phyloP scores from a whole-genome alignment of 2,329 filamentous ascomycete genomes.

The Aureobasidium pullulans region DNA sequence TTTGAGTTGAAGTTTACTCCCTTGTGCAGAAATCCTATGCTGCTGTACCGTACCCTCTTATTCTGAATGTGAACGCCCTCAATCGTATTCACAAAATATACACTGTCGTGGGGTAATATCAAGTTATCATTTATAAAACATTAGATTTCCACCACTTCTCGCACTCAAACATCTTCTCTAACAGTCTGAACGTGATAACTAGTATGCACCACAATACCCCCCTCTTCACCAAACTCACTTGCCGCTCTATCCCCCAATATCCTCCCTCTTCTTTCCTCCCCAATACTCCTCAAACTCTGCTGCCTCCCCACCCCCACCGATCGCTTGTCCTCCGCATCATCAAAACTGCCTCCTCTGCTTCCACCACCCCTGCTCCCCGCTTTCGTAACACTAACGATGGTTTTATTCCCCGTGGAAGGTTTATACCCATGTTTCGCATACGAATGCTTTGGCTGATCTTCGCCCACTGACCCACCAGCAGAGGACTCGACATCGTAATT shows the following conservation, averaged over 20 bases:
- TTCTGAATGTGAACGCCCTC: too few relatives aligned
- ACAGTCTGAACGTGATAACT: not conserved
- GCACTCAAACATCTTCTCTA: not conserved
- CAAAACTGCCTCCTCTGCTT: not conserved
- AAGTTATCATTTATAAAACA: not conserved
- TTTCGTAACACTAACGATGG: not conserved
- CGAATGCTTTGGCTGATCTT: not conserved
- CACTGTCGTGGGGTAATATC: too few relatives aligned
- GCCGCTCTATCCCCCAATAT: not conserved
- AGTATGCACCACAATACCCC: conserved; percentile 1
- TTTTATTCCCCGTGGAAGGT: not conserved
- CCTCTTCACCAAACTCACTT: not conserved
- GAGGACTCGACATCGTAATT: not conserved
- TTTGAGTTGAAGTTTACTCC: not conserved
- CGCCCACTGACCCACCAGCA: not conserved
- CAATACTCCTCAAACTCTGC: not conserved
- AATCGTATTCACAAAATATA: too few relatives aligned
- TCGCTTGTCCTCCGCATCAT: not conserved
- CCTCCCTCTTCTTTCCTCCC: not conserved
- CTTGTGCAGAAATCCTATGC: too few relatives aligned
- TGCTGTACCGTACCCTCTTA: too few relatives aligned
- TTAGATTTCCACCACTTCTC: not conserved
- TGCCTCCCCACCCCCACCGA: not conserved
- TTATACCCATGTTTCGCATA: conserved; percentile 6
- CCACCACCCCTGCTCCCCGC: not conserved